Percentiles rank a stretch among this genome's conserved stretches.
These are phyloP conservation scores for Lasiosphaeria ovina DNA, from an alignment of 495 filamentous ascomycete species.

Conservation along the genomic window DNA sequence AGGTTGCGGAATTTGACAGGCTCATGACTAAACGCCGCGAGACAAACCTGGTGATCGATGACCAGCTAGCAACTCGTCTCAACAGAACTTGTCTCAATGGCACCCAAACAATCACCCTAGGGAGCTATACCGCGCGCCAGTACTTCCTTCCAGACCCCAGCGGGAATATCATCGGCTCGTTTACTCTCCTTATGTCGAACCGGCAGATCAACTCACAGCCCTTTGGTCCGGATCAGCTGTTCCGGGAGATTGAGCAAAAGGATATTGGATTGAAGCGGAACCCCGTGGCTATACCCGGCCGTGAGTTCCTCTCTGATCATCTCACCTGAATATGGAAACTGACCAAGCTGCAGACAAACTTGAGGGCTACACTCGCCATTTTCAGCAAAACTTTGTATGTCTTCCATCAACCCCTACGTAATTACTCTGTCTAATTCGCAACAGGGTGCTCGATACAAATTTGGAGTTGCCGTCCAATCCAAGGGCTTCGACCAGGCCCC, in stretches of 20 bases:
- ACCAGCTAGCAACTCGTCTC: slow-evolving; percentile 9
- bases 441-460: slow-evolving; percentile 82
- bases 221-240: slow-evolving; percentile 64
- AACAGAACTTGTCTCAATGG: slow-evolving; percentile 6
- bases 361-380: slow-evolving; percentile 62
- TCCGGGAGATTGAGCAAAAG: slow-evolving; percentile 54
- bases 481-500: slow-evolving; percentile 62
- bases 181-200: slow-evolving; percentile 63
- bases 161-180: slow-evolving; percentile 45
- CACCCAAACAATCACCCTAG: slow-evolving; percentile 17
- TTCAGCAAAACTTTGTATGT: slow-evolving; percentile 69
- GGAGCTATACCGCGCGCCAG: slow-evolving; percentile 27
- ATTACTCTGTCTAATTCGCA: slow-evolving; percentile 14
- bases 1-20: slow-evolving; percentile 11
- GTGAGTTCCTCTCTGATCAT: slow-evolving; percentile 12
- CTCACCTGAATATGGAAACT: neutral
- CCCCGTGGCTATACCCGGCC: slow-evolving; percentile 31
- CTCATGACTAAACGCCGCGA: neutral
- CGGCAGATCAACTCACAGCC: slow-evolving; percentile 43
- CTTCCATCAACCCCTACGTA: neutral
- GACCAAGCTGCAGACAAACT: slow-evolving; percentile 25
- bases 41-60: neutral
- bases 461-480: slow-evolving; percentile 64
- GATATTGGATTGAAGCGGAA: slow-evolving; percentile 62
- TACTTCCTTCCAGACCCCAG: slow-evolving; percentile 35